Conservation (phyloP, 2,329 filamentous ascomycete genomes). For the Fusarium chaquense region DNA sequence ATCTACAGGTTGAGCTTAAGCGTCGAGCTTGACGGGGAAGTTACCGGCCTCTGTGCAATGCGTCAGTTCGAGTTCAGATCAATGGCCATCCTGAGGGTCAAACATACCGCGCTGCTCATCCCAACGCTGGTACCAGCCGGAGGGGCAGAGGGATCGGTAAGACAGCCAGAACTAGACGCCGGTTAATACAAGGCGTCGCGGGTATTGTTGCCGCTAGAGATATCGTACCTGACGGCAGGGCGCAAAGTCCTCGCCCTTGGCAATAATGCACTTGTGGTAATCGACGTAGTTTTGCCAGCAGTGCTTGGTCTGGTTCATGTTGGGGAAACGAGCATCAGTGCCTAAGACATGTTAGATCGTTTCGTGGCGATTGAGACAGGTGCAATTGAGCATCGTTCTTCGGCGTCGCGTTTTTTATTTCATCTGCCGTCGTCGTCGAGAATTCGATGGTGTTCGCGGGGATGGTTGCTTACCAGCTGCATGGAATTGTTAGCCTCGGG, state of each 20-base stretch:
- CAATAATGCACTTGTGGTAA: conserved; percentile 99
- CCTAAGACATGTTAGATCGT: conserved; percentile 64
- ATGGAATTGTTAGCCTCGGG: conserved; percentile 58
- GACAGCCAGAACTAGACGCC: conserved; percentile 86
- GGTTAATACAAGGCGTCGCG: conserved; percentile 35
- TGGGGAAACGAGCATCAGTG: conserved; percentile 99
- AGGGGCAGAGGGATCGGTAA: conserved; percentile 97
- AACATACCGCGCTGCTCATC: conserved; percentile 93
- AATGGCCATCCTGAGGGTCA: neutral
- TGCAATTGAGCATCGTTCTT: conserved; percentile 48
- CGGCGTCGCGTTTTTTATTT: conserved; percentile 32
- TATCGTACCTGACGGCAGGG: conserved; percentile 89
- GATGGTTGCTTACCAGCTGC: conserved; percentile 58
- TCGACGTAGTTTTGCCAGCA: conserved; percentile 99
- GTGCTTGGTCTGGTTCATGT: conserved; percentile 99
- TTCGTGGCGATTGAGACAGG: conserved; percentile 12
- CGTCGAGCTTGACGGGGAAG: conserved; percentile 75
- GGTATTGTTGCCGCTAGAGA: neutral
- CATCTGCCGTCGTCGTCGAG: conserved; percentile 27
- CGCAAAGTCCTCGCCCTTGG: conserved; percentile 98
- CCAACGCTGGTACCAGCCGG: conserved; percentile 93
- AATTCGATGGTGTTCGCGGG: conserved; percentile 34
- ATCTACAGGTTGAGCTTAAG: conserved; percentile 56
- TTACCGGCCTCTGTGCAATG: conserved; percentile 70
- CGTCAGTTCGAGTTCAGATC: conserved; percentile 46